Conservation (phyloP, 73 alveolate species). For the Tetrahymena thermophila region DNA sequence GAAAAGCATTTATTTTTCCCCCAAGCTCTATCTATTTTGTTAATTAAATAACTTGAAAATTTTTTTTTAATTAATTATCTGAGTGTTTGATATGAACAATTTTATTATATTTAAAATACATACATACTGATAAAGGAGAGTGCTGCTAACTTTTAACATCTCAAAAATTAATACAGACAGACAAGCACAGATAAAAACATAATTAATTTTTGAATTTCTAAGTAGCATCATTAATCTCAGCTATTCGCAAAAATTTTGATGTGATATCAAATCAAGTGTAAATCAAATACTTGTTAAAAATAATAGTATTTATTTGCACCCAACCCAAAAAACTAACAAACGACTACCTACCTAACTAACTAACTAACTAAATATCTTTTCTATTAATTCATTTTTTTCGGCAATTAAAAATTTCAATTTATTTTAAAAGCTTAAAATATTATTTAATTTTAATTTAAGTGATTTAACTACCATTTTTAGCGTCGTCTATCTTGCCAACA, state of each 20-base stretch:
- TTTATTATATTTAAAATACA: too few relatives aligned
- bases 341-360: too few relatives aligned
- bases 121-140: neutral
- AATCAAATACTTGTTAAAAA: neutral
- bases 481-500: neutral
- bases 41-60: neutral
- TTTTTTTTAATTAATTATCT: too few relatives aligned
- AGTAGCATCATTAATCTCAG: neutral
- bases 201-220: neutral
- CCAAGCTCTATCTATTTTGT: neutral
- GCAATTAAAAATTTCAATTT: neutral
- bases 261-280: neutral
- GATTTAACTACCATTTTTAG: neutral
- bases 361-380: too few relatives aligned
- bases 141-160: neutral
- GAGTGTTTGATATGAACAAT: neutral
- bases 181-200: too few relatives aligned
- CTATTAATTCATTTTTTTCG: too few relatives aligned
- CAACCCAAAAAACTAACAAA: neutral
- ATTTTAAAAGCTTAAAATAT: too few relatives aligned
- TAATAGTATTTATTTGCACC: neutral
- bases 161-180: neutral
- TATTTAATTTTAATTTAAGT: too few relatives aligned
- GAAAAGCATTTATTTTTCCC: neutral
- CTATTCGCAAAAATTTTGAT: neutral